These are phyloP conservation scores for Plantago elongata DNA, from an alignment of 257 asterid species.

Conservation along the genomic window DNA sequence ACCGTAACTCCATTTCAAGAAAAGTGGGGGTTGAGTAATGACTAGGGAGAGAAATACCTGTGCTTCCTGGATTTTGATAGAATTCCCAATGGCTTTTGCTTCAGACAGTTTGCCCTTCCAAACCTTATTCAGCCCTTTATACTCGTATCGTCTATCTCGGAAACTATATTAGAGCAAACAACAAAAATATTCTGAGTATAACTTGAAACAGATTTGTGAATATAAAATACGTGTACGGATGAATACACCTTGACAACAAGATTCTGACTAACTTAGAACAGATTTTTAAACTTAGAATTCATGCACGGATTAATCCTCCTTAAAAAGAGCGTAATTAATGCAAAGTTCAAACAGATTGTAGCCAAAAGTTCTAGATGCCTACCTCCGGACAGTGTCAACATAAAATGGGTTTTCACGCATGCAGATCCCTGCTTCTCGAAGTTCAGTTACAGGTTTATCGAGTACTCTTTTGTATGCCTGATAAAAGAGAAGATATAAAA, in stretches of 20 bases:
- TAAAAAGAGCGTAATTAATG: neutral
- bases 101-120: slow-evolving; percentile 96
- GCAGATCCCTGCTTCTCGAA: slow-evolving; percentile 98
- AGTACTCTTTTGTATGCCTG: slow-evolving; percentile 97
- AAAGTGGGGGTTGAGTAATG: slow-evolving; percentile 9
- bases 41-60: slow-evolving; percentile 44
- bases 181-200: neutral
- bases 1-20: slow-evolving; percentile 19
- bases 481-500: slow-evolving; percentile 18
- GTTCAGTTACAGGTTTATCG: slow-evolving; percentile 83
- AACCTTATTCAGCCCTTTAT: slow-evolving; percentile 92
- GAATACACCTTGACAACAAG: slow-evolving; percentile 7
- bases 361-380: slow-evolving; percentile 20
- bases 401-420: slow-evolving; percentile 99
- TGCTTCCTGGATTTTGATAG: slow-evolving; percentile 94
- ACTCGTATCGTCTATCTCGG: slow-evolving; percentile 98
- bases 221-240: slow-evolving; percentile 10
- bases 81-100: slow-evolving; percentile 90
- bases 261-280: slow-evolving; percentile 13
- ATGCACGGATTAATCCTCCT: slow-evolving; percentile 16
- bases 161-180: slow-evolving; percentile 45
- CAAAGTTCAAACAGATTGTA: slow-evolving; percentile 12
- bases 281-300: slow-evolving; percentile 7
- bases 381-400: slow-evolving; percentile 99
- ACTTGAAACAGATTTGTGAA: slow-evolving; percentile 11